phyloP scores from a whole-genome alignment of 2,329 filamentous ascomycete genomes.

The Alternaria triticimaculans region DNA sequence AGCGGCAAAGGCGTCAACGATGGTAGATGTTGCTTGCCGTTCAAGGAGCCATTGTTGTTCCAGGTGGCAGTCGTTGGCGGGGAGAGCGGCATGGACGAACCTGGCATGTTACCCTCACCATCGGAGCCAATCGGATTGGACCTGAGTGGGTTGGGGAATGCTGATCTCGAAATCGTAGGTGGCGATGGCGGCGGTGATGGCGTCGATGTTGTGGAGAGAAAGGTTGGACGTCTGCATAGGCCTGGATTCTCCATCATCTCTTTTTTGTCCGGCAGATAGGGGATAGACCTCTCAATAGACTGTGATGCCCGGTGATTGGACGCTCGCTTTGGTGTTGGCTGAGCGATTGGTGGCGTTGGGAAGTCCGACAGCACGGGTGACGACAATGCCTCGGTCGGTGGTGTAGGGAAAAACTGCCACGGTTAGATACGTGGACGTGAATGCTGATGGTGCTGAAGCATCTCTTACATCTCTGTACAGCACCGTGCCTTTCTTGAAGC shows the following conservation, averaged over 20 bases:
- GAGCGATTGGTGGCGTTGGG: conserved; percentile 25
- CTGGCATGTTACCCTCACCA: conserved; percentile 21
- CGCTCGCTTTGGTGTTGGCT: conserved; percentile 20
- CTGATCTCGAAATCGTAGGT: conserved; percentile 27
- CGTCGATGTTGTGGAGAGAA: conserved; percentile 43
- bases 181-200: conserved; percentile 44
- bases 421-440: conserved; percentile 14
- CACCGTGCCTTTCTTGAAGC: conserved; percentile 92
- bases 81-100: conserved; percentile 32
- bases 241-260: conserved; percentile 14
- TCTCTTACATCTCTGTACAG: conserved; percentile 77
- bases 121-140: conserved; percentile 27
- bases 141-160: conserved; percentile 33
- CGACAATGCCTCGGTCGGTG: conserved; percentile 13
- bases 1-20: conserved; percentile 40
- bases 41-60: conserved; percentile 7
- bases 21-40: conserved; percentile 30
- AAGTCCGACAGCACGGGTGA: conserved; percentile 16
- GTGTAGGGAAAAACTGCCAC: conserved; percentile 36
- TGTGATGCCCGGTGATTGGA: conserved; percentile 24
- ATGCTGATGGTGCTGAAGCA: not conserved
- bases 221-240: conserved; percentile 35
- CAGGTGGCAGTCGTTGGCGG: conserved; percentile 31
- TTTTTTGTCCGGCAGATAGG: conserved; percentile 20
- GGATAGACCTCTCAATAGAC: conserved; percentile 25